Evolutionary conservation across 2,329 filamentous ascomycete genomes (phyloP).

Genomic region (Cladosporium sp.): DNA sequence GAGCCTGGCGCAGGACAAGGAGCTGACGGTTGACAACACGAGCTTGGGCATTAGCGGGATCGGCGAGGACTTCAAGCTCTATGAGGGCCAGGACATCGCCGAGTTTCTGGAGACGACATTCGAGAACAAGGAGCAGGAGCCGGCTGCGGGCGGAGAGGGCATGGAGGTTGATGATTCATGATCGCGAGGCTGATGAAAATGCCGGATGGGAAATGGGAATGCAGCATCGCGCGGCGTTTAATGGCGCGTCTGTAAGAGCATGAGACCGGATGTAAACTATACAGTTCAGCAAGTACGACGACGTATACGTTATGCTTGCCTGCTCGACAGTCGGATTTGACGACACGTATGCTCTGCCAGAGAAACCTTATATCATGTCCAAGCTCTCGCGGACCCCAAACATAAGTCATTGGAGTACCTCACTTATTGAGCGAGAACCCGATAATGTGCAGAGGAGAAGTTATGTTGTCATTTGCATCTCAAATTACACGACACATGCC

Average conservation of each 20-base stretch:
- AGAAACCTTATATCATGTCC: no score
- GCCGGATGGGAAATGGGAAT: not conserved
- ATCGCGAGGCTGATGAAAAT: not conserved
- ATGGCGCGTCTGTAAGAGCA: slow-evolving; percentile 3
- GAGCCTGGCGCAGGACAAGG: slow-evolving; percentile 92
- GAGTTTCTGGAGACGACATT: slow-evolving; percentile 71
- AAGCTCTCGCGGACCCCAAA: no score
- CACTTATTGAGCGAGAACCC: no score
- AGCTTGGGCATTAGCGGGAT: slow-evolving; percentile 83
- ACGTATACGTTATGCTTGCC: no score
- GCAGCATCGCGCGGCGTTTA: not conserved
- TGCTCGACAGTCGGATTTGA: no score
- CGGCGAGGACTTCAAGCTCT: slow-evolving; percentile 83
- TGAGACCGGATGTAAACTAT: slow-evolving; percentile 7
- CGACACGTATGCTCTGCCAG: no score
- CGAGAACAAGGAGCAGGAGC: slow-evolving; percentile 37
- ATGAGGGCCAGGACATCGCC: slow-evolving; percentile 80
- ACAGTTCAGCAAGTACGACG: slow-evolving; percentile 6
- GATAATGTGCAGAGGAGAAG: no score
- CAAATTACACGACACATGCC: no score
- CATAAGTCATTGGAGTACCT: no score
- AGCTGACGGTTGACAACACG: slow-evolving; percentile 94
- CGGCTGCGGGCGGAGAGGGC: slow-evolving; percentile 25
- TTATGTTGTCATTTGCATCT: no score
- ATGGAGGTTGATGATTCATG: slow-evolving; percentile 27